phyloP scores from a whole-genome alignment of 2,329 filamentous ascomycete species.

The Sarocladium oryzae region DNA sequence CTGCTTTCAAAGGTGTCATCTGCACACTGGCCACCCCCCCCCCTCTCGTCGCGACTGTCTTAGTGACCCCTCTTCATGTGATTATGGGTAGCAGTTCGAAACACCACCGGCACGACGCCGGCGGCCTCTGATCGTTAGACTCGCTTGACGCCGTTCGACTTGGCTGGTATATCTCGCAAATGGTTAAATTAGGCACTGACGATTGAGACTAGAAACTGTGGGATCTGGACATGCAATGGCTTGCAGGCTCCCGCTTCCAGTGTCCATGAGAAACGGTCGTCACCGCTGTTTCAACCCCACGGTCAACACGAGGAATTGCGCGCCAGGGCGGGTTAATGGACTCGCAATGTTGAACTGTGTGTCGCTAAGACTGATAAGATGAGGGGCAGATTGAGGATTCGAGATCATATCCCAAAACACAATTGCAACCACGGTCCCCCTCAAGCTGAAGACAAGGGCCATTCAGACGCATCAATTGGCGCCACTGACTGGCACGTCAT shows the following conservation, averaged over 20 bases:
- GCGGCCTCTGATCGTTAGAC: neutral
- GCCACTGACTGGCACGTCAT: neutral
- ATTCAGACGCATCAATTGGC: neutral
- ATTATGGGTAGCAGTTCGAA: constrained; percentile 5
- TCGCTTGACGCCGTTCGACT: neutral
- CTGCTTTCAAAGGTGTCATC: neutral
- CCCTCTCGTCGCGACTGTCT: neutral
- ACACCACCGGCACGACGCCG: neutral
- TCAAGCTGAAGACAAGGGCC: neutral
- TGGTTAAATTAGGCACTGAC: neutral
- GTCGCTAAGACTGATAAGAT: neutral
- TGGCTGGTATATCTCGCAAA: neutral
- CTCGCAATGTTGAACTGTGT: too few species aligned
- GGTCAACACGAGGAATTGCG: neutral
- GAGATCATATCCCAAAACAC: neutral
- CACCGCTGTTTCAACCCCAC: constrained; percentile 3
- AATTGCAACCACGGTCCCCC: too few species aligned
- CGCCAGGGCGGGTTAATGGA: neutral
- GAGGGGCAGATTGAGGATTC: neutral
- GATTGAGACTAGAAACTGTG: neutral
- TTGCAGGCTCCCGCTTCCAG: neutral
- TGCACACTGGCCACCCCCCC: neutral
- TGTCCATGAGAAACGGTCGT: neutral
- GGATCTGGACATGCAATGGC: neutral
- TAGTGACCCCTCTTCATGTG: constrained; percentile 1